Evolutionary conservation across 2,329 filamentous ascomycete genomes (phyloP), one percentile per base, ranked within the genome.

Genomic region (Fusarium agapanthi): DNA sequence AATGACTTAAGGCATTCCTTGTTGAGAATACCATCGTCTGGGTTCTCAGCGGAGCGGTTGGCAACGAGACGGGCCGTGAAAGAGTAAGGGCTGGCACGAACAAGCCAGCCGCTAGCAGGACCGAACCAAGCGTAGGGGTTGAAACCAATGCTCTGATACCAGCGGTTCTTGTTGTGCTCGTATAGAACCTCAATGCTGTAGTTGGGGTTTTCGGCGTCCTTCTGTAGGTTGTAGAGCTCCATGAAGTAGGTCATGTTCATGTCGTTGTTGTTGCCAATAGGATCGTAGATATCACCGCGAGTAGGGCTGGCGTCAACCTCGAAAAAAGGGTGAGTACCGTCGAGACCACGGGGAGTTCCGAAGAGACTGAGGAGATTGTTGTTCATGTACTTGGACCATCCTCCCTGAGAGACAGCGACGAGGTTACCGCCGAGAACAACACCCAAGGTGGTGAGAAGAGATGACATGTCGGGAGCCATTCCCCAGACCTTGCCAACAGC

Each of bases 61-160:
- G 82, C 79, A 44, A 84, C 80, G 53, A 87, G 69, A 16, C 84
- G 81, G 14, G 76, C 82, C 6, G 81, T 72, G 67, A 87, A 87
- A 24, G 83, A 74, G 67, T 83, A 86, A 5, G 84, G 86, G 18
- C 86, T 86, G 53, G 87, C 86, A 1, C 85, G 83, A 12, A 82
- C 83, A 26, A 87, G 75, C 58, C 87, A 80, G 20, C 87, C 87
- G 5, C 84, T 86, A 59, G 85, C 83, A 4, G 86, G 87, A 2
- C 86, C 86, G 57, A 86, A 88, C 79, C 86, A 89, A 76, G 88
- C 88, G 53, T 86, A 81, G 0, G 87, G 86, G 74, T 89, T 89
- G 32, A 82, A 84, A 30, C 79, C 77, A 15, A 88, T 83, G 44
- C 82, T 85, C 72, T 88, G 79, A 20, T 85, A 71, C 74, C 85